phyloP scores from a whole-genome alignment of 331 rosid genomes.

The Malus hybrid region DNA sequence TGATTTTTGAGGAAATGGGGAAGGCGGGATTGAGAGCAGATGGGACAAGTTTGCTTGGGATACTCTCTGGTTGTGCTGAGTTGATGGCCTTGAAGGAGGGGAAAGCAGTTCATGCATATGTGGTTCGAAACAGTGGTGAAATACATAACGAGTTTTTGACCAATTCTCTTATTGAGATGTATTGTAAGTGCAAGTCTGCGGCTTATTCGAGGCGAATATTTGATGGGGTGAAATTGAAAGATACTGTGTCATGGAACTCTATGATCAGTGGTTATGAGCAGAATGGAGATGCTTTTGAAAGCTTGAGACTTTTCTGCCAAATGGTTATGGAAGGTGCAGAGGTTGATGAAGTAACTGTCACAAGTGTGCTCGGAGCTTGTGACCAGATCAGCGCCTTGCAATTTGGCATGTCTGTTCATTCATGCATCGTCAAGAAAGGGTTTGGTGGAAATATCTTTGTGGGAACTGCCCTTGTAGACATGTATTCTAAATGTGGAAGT shows the following conservation, averaged over 20 bases:
- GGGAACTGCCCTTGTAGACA: constrained; percentile 46
- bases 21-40: constrained; percentile 36
- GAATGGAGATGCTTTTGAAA: constrained; percentile 43
- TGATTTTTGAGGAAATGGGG: constrained; percentile 23
- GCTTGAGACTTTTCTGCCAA: constrained; percentile 40
- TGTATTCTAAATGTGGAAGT: constrained; percentile 63
- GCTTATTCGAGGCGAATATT: constrained; percentile 29
- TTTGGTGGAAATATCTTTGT: constrained; percentile 34
- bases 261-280: constrained; percentile 50
- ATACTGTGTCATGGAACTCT: constrained; percentile 48
- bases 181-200: constrained; percentile 27
- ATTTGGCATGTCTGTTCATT: constrained; percentile 40
- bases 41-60: constrained; percentile 42
- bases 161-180: constrained; percentile 44
- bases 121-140: constrained; percentile 18
- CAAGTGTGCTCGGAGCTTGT: constrained; percentile 41
- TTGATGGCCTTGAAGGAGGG: constrained; percentile 34
- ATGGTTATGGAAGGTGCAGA: constrained; percentile 34
- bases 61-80: constrained; percentile 37
- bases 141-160: constrained; percentile 27
- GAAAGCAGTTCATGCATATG: constrained; percentile 40
- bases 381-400: constrained; percentile 39
- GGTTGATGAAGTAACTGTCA: constrained; percentile 50
- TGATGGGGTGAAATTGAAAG: constrained; percentile 30
- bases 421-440: constrained; percentile 38